Percentiles rank a stretch among this genome's conserved stretches.
phyloP scores from a whole-genome alignment of 805 yeast species.

The Tetrapisispora pingtungensis region DNA sequence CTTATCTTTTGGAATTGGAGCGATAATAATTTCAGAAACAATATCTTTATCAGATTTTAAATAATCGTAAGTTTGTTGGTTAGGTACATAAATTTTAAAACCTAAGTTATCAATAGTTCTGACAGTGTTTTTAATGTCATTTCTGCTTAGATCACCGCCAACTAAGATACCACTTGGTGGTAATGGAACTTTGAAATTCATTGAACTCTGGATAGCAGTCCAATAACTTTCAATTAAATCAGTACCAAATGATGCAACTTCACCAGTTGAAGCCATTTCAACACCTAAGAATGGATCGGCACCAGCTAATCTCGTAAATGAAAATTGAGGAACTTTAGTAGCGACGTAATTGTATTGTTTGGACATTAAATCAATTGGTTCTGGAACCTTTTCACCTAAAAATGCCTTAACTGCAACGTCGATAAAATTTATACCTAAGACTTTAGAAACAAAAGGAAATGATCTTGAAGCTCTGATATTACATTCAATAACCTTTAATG shows the following conservation, averaged over 20 bases:
- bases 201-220: slow-evolving; percentile 93
- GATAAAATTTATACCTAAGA: slow-evolving; percentile 86
- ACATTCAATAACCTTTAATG: slow-evolving; percentile 94
- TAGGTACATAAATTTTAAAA: slow-evolving; percentile 72
- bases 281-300: slow-evolving; percentile 99
- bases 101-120: slow-evolving; percentile 54
- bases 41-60: slow-evolving; percentile 37
- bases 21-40: slow-evolving; percentile 39
- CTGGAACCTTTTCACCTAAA: slow-evolving; percentile 59
- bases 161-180: slow-evolving; percentile 85
- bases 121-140: slow-evolving; percentile 66
- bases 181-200: slow-evolving; percentile 90
- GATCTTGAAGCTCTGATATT: slow-evolving; percentile 97
- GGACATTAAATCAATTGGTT: slow-evolving; percentile 76
- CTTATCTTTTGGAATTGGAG: slow-evolving; percentile 88
- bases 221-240: slow-evolving; percentile 87
- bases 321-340: slow-evolving; percentile 95
- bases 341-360: slow-evolving; percentile 75
- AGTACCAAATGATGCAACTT: slow-evolving; percentile 92
- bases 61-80: slow-evolving; percentile 61
- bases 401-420: slow-evolving; percentile 89
- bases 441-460: slow-evolving; percentile 98
- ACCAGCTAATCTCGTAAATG: slow-evolving; percentile 96
- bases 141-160: slow-evolving; percentile 70
- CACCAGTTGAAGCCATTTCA: slow-evolving; percentile 99